Conservation (phyloP, 208 protist species). For the Vickermania ingenoplastis region DNA sequence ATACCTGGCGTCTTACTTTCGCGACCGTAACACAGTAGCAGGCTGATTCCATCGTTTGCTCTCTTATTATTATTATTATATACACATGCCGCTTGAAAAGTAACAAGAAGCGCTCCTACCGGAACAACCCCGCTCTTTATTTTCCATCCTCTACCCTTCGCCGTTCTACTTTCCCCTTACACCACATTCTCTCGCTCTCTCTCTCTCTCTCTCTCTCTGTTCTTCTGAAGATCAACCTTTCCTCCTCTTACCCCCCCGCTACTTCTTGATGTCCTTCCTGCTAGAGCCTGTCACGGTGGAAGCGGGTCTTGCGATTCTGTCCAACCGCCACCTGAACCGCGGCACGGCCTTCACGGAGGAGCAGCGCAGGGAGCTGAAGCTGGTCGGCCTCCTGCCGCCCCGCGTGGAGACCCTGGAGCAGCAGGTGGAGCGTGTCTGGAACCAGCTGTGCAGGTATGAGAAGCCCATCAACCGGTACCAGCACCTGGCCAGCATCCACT, state of each 20-base stretch:
- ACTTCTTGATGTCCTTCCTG: slow-evolving; percentile 8
- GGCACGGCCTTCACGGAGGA: slow-evolving; percentile 75
- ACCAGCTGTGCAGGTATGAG: slow-evolving; percentile 56
- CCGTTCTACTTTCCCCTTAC: no score
- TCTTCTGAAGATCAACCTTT: no score
- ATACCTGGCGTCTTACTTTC: no score
- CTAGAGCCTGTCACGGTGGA: not conserved
- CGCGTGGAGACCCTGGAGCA: slow-evolving; percentile 72
- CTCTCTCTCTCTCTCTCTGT: no score
- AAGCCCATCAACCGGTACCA: slow-evolving; percentile 84
- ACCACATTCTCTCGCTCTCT: no score
- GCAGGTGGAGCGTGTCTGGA: slow-evolving; percentile 59
- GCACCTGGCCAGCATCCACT: slow-evolving; percentile 51
- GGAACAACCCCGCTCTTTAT: no score
- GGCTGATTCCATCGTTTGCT: no score
- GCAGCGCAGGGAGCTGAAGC: slow-evolving; percentile 55
- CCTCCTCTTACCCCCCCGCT: slow-evolving; percentile 4
- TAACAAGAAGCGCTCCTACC: no score
- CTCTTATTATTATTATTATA: no score
- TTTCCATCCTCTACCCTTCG: no score
- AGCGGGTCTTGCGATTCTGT: slow-evolving; percentile 15
- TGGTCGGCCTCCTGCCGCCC: slow-evolving; percentile 52
- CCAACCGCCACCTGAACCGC: slow-evolving; percentile 71
- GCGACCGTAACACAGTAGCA: no score
- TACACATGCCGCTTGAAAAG: no score